Base-by-base conservation (phyloP, 2,329 filamentous ascomycete genomes). In the Cladobotryum protrusum region DNA sequence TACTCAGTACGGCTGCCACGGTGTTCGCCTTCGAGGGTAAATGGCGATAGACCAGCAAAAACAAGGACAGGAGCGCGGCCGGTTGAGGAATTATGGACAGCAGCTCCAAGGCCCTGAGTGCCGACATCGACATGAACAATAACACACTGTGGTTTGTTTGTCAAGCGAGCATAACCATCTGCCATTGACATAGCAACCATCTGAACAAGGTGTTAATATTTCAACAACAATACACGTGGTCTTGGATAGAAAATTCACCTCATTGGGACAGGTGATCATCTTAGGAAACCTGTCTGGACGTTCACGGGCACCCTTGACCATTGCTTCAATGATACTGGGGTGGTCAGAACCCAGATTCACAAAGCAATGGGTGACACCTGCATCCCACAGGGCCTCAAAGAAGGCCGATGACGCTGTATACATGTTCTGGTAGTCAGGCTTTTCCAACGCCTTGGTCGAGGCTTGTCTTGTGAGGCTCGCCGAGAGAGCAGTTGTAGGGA, bases 151-250 rank as follows among this genome's bases (percentile, higher is more conserved):
- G 86, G 85, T 57, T 86, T 80, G 47, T 81, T 80, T 5, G 83
- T 88, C 35, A 87, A 67, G 29, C 86, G 78, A 35, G 87, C 86
- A 61, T 87, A 90, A 46, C 87, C 87, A 64, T 92, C 87, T 13
- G 87, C 87, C 84, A 89, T 88, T 52, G 86, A 91, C 59, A 92
- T 78, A 20, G 87, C 87, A 6, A 91, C 87, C 86, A 91, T 91
- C 82, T 89, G 54, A 17, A 20, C 40, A 40, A 18, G 12, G 17
- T 29, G 41, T 3, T 39, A 42, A 47, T 14, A 39, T 34, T 33
- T 19, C 18, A 12, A 48, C 44, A 53, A 18, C n/a, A 50, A 46
- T 14, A n/a, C 42, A n/a, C 4, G 13, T 12, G 24, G 2, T 29
- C 24, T 8, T 4, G 24, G 7, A 29, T 29, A n/a, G 2, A 9